These are phyloP conservation scores for Fomitopsis betulina DNA, from an alignment of 1,284 basidiomycete species.

Conservation along the genomic window DNA sequence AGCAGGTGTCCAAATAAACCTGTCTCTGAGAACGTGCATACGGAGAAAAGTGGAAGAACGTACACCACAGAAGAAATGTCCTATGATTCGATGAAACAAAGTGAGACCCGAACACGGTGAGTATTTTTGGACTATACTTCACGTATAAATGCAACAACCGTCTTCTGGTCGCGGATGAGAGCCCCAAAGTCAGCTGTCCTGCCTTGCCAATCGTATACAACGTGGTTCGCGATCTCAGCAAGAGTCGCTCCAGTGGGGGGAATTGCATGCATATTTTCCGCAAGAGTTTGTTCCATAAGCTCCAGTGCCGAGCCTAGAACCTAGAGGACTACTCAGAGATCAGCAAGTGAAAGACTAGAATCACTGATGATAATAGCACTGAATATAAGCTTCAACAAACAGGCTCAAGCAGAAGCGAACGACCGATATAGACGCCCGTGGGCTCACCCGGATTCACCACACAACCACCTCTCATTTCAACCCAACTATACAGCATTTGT, in stretches of 20 bases:
- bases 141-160: conserved; percentile 66
- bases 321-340: too few relatives aligned
- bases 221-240: conserved; percentile 31
- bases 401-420: too few relatives aligned
- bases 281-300: too few relatives aligned
- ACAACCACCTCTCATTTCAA: too few relatives aligned
- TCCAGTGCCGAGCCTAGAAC: too few relatives aligned
- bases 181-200: conserved; percentile 44
- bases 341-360: too few relatives aligned
- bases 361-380: too few relatives aligned
- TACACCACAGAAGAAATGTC: conserved; percentile 67
- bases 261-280: too few relatives aligned
- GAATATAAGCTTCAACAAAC: too few relatives aligned
- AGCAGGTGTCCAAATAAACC: not conserved
- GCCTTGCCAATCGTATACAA: conserved; percentile 41
- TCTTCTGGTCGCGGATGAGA: conserved; percentile 43
- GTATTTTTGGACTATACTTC: conserved; percentile 10
- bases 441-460: too few relatives aligned
- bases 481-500: too few relatives aligned
- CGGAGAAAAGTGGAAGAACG: conserved; percentile 11
- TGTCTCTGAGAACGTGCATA: not conserved
- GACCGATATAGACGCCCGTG: too few relatives aligned
- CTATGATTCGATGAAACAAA: conserved; percentile 24
- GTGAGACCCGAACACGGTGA: not conserved
- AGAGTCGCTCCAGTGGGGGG: conserved; percentile 19